phyloP scores from a whole-genome alignment of 805 yeast species.

The Kazachstania bromeliacearum region DNA sequence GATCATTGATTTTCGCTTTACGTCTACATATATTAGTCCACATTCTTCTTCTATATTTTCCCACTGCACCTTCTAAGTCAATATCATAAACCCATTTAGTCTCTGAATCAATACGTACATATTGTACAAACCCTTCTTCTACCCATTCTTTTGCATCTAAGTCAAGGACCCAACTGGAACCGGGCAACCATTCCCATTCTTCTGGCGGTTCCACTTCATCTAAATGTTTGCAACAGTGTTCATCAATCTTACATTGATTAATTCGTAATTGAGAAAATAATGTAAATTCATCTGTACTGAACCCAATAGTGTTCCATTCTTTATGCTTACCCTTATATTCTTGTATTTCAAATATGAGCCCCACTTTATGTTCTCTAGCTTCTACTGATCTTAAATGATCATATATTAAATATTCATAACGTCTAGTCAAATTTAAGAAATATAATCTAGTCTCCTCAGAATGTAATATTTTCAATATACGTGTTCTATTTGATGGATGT shows the following conservation, averaged over 20 bases:
- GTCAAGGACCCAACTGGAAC: constrained; percentile 58
- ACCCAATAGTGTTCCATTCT: constrained; percentile 60
- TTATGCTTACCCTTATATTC: constrained; percentile 37
- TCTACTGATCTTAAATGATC: constrained; percentile 33
- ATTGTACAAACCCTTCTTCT: constrained; percentile 38
- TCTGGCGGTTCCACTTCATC: constrained; percentile 45
- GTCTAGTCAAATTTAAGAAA: constrained; percentile 39
- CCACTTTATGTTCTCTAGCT: constrained; percentile 39
- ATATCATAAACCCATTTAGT: constrained; percentile 83
- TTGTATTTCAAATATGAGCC: constrained; percentile 65
- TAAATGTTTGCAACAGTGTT: constrained; percentile 13
- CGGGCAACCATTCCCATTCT: constrained; percentile 44
- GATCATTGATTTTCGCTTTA: not conserved
- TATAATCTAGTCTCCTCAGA: constrained; percentile 58
- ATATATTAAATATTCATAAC: constrained; percentile 36
- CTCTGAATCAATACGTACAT: constrained; percentile 55
- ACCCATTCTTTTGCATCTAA: constrained; percentile 60
- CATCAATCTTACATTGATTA: constrained; percentile 16
- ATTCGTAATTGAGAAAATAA: constrained; percentile 36
- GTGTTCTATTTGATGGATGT: constrained; percentile 48
- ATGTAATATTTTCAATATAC: constrained; percentile 38
- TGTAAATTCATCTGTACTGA: constrained; percentile 44
- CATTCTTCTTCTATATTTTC: constrained; percentile 49
- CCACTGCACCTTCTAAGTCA: constrained; percentile 24
- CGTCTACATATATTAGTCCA: constrained; percentile 44